phyloP scores from a whole-genome alignment of 345 rosid species.

The Ceriops tagal region DNA sequence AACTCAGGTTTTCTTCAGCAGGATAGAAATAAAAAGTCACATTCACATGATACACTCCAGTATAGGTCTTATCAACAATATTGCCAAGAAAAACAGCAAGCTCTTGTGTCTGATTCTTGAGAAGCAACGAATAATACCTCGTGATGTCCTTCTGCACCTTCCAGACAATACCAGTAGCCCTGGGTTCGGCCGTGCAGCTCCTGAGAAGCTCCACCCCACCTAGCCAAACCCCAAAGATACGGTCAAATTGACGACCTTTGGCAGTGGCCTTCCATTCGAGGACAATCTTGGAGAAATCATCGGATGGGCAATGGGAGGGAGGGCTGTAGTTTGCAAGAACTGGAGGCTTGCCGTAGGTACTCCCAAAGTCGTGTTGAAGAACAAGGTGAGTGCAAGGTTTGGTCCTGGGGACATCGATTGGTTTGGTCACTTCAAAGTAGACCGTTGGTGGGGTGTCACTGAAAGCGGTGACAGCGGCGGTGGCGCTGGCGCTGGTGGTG shows the following conservation, averaged over 20 bases:
- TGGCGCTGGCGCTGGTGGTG: slow-evolving; percentile 6
- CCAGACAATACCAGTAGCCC: slow-evolving; percentile 66
- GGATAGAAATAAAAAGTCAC: slow-evolving; percentile 66
- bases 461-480: neutral
- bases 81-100: slow-evolving; percentile 72
- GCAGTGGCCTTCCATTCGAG: slow-evolving; percentile 77
- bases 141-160: slow-evolving; percentile 72
- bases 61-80: slow-evolving; percentile 54
- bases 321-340: slow-evolving; percentile 63
- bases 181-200: slow-evolving; percentile 94
- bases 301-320: slow-evolving; percentile 54
- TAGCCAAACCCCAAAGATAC: slow-evolving; percentile 87
- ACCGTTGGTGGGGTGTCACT: slow-evolving; percentile 42
- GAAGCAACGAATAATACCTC: slow-evolving; percentile 67
- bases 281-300: slow-evolving; percentile 58
- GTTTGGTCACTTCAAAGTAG: slow-evolving; percentile 78
- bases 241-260: slow-evolving; percentile 75
- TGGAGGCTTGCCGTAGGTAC: slow-evolving; percentile 63
- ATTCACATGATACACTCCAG: slow-evolving; percentile 77
- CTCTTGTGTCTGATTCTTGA: slow-evolving; percentile 47
- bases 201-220: slow-evolving; percentile 87
- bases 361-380: slow-evolving; percentile 69
- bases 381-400: slow-evolving; percentile 50
- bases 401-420: slow-evolving; percentile 37
- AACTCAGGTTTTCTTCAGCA: slow-evolving; percentile 14